phyloP scores from a whole-genome alignment of 345 rosid genomes.

The Ricinus communis region DNA sequence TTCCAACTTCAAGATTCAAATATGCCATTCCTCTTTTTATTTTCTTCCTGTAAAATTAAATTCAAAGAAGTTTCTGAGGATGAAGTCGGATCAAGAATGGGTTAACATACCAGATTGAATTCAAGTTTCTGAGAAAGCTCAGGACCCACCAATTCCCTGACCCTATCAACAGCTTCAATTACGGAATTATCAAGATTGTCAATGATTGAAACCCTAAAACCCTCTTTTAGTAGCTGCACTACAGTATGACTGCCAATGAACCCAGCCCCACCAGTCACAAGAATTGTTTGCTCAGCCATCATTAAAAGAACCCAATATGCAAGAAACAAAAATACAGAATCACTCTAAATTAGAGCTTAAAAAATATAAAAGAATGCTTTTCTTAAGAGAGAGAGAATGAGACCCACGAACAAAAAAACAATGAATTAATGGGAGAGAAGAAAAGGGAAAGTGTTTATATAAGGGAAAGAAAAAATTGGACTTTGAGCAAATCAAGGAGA shows the following conservation, averaged over 20 bases:
- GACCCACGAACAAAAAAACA: background rate
- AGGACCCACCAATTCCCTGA: conserved; percentile 74
- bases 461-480: background rate
- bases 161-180: conserved; percentile 74
- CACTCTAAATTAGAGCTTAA: background rate
- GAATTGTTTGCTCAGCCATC: conserved; percentile 46
- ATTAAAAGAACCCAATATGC: background rate
- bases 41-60: background rate
- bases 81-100: conserved; percentile 1
- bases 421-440: background rate
- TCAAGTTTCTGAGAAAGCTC: conserved; percentile 67
- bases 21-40: too few relatives aligned
- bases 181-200: conserved; percentile 88
- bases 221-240: conserved; percentile 75
- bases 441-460: background rate
- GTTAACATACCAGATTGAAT: conserved; percentile 60
- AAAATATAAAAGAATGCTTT: too few relatives aligned
- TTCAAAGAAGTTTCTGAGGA: background rate
- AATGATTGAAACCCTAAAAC: conserved; percentile 74
- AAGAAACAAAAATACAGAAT: background rate
- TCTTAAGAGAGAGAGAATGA: background rate
- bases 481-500: conserved; percentile 39
- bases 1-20: background rate
- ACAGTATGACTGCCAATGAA: conserved; percentile 92
- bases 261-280: conserved; percentile 98